These are phyloP conservation scores for Arctium minus DNA, from an alignment of 129 eudicot species.

Conservation along the genomic window DNA sequence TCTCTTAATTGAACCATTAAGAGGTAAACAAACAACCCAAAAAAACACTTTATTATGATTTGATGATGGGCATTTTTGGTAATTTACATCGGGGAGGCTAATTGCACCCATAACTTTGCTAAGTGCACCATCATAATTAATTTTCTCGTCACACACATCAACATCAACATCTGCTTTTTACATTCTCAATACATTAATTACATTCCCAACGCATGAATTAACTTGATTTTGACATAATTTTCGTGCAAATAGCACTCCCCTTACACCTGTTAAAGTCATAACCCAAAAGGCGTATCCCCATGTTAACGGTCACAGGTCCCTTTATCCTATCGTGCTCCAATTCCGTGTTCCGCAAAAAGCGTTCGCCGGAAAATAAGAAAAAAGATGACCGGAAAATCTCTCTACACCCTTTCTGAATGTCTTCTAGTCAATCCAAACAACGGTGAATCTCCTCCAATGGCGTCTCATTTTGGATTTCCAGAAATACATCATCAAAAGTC, in stretches of 20 bases:
- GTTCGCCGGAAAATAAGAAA: background rate
- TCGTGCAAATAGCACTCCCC: no score
- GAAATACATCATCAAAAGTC: background rate
- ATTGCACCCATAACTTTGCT: no score
- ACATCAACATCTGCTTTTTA: no score
- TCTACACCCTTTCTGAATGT: background rate
- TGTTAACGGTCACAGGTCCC: background rate
- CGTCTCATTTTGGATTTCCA: background rate
- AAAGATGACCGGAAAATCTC: background rate
- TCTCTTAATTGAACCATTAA: no score
- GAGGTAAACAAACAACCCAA: no score
- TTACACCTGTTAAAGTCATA: background rate
- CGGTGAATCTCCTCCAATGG: slow-evolving; percentile 3
- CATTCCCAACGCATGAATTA: no score
- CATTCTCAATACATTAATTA: no score
- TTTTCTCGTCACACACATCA: no score
- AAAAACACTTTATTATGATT: no score
- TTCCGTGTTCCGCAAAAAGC: background rate
- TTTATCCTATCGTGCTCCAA: background rate
- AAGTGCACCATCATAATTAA: no score
- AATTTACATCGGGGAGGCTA: no score
- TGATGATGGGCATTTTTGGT: background rate
- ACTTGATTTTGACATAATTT: no score
- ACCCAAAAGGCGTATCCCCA: background rate
- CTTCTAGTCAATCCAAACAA: background rate